phyloP scores from a whole-genome alignment of 129 eudicot species.

The Flaveria linearis region DNA sequence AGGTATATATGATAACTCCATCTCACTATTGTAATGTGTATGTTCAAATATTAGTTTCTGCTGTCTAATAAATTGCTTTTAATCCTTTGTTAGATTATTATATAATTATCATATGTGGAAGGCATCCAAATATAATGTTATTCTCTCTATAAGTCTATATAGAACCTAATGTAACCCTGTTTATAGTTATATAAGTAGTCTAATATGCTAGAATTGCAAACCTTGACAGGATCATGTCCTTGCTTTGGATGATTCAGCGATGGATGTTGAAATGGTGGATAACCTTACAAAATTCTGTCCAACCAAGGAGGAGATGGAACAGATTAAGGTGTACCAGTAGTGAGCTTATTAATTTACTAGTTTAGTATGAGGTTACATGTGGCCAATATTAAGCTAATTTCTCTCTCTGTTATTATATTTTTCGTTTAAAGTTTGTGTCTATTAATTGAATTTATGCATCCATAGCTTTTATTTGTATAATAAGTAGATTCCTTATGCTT shows the following conservation, averaged over 20 bases:
- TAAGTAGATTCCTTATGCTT: slow-evolving; percentile 35
- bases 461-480: slow-evolving; percentile 15
- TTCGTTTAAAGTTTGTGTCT: slow-evolving; percentile 5
- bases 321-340: slow-evolving; percentile 60
- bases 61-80: not conserved
- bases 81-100: not conserved
- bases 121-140: not conserved
- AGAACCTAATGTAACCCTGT: not conserved
- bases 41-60: not conserved
- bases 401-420: not conserved
- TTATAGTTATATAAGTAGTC: not conserved
- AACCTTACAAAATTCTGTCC: slow-evolving; percentile 96
- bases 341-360: slow-evolving; percentile 4
- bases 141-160: too few relatives aligned
- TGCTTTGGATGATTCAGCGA: slow-evolving; percentile 74
- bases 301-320: slow-evolving; percentile 94
- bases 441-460: not conserved
- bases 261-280: slow-evolving; percentile 93
- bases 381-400: not conserved
- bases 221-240: slow-evolving; percentile 70
- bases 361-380: slow-evolving; percentile 16
- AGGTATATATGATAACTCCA: not conserved
- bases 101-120: not conserved
- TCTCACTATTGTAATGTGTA: not conserved
- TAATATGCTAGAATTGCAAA: slow-evolving; percentile 16